These are phyloP conservation scores for Sicyos edulis DNA, from an alignment of 306 rosid species.

Conservation along the genomic window DNA sequence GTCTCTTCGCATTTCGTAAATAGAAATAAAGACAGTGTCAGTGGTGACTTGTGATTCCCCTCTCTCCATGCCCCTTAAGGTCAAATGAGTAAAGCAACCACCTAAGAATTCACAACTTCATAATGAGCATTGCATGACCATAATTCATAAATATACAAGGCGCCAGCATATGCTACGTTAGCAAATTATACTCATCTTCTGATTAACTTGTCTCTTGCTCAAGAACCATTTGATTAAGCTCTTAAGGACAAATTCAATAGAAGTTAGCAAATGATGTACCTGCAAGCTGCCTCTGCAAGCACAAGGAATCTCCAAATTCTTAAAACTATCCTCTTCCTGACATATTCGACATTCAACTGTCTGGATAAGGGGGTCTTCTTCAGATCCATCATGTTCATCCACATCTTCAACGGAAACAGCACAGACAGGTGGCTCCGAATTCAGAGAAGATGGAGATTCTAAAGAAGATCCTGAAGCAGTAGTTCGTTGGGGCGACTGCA, in stretches of 20 bases:
- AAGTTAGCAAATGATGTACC: slow-evolving; percentile 31
- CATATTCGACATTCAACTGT: slow-evolving; percentile 91
- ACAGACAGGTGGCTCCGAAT: slow-evolving; percentile 12
- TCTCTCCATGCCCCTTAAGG: not conserved
- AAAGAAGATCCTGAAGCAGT: slow-evolving; percentile 27
- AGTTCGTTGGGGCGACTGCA: slow-evolving; percentile 32
- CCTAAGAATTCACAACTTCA: slow-evolving; percentile 12
- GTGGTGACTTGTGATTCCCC: not conserved
- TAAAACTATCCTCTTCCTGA: slow-evolving; percentile 76
- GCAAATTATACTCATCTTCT: not conserved
- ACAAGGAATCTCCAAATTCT: slow-evolving; percentile 81
- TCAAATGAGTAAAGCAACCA: not conserved
- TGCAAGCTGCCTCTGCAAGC: slow-evolving; percentile 92
- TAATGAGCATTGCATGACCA: not conserved
- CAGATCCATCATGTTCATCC: slow-evolving; percentile 26
- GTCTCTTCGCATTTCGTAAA: no score
- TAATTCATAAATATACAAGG: not conserved
- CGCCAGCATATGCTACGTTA: not conserved
- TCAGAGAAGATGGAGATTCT: slow-evolving; percentile 16
- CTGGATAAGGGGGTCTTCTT: slow-evolving; percentile 75
- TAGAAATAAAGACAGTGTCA: not conserved
- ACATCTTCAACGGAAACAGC: slow-evolving; percentile 22
- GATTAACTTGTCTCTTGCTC: not conserved
- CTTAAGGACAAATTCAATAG: not conserved
- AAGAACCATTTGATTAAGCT: not conserved